Evolutionary conservation across 768 basidiomycete species (phyloP).

Genomic region (Suillus luteus): DNA sequence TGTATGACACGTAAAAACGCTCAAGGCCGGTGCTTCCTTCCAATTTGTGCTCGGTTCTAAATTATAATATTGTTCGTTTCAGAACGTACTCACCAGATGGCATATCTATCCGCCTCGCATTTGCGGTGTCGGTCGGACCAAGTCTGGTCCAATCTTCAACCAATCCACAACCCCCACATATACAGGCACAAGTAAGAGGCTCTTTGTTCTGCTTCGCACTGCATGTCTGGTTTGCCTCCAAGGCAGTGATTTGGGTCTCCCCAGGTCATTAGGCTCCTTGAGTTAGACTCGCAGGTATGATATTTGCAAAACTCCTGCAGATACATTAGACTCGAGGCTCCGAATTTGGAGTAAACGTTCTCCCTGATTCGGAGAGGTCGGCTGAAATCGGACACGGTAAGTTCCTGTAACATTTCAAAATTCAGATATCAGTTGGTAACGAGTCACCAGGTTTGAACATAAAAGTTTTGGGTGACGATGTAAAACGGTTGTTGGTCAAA

Average conservation of each 20-base stretch:
- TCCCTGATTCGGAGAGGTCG: background rate
- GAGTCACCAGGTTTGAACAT: background rate
- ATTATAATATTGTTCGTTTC: too few species aligned
- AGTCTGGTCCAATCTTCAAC: constrained; percentile 3
- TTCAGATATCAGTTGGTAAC: background rate
- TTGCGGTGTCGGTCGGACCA: background rate
- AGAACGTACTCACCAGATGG: background rate
- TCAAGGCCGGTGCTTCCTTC: background rate
- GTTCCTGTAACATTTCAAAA: background rate
- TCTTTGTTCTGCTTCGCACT: background rate
- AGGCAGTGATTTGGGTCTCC: background rate
- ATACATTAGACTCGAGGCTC: too few species aligned
- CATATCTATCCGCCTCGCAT: background rate
- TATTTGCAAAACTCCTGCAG: background rate
- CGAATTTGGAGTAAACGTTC: background rate
- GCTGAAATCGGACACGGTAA: background rate
- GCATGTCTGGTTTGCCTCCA: background rate
- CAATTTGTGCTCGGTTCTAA: too few species aligned
- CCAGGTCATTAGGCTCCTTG: background rate
- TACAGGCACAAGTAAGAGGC: background rate
- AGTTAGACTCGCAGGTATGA: background rate
- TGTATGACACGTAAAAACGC: background rate
- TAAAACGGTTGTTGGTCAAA: background rate
- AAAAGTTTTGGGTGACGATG: background rate
- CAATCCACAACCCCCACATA: background rate